Conservation (phyloP, 2,329 filamentous ascomycete genomes). For the Hymenoscyphus albidus region DNA sequence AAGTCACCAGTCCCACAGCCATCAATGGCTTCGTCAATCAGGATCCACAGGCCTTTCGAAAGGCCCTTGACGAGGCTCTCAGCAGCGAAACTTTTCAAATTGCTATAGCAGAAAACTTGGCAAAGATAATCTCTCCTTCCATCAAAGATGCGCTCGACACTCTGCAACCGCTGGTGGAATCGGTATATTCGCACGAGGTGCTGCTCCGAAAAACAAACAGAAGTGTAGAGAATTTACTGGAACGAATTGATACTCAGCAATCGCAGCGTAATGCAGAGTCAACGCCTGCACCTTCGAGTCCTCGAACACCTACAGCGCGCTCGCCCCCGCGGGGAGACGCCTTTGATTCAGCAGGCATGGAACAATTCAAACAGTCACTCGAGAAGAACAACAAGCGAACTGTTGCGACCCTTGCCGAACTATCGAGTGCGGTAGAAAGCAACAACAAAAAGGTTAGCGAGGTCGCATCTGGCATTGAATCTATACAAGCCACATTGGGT, state of each 20-base stretch:
- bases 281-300: slow-evolving; percentile 6
- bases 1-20: slow-evolving; percentile 15
- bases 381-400: slow-evolving; percentile 26
- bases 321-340: slow-evolving; percentile 7
- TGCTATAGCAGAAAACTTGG: slow-evolving; percentile 33
- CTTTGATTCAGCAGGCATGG: slow-evolving; percentile 15
- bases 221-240: slow-evolving; percentile 32
- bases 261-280: slow-evolving; percentile 5
- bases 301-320: slow-evolving; percentile 11
- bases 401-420: slow-evolving; percentile 24
- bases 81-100: slow-evolving; percentile 31
- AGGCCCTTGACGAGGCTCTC: slow-evolving; percentile 31
- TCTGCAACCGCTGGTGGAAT: slow-evolving; percentile 34
- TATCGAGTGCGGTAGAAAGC: slow-evolving; percentile 26
- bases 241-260: slow-evolving; percentile 25
- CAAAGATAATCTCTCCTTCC: slow-evolving; percentile 31
- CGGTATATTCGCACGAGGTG: slow-evolving; percentile 34
- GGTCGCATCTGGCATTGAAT: slow-evolving; percentile 19
- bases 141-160: slow-evolving; percentile 35
- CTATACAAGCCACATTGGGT: slow-evolving; percentile 21
- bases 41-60: slow-evolving; percentile 29
- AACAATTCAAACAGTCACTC: slow-evolving; percentile 23
- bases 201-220: slow-evolving; percentile 32
- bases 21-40: slow-evolving; percentile 22
- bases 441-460: slow-evolving; percentile 28